Percentiles rank a stretch among this genome's conserved stretches.
Evolutionary conservation across 2,329 filamentous ascomycete genomes (phyloP).

Genomic region (Cryphonectria carpinicola): DNA sequence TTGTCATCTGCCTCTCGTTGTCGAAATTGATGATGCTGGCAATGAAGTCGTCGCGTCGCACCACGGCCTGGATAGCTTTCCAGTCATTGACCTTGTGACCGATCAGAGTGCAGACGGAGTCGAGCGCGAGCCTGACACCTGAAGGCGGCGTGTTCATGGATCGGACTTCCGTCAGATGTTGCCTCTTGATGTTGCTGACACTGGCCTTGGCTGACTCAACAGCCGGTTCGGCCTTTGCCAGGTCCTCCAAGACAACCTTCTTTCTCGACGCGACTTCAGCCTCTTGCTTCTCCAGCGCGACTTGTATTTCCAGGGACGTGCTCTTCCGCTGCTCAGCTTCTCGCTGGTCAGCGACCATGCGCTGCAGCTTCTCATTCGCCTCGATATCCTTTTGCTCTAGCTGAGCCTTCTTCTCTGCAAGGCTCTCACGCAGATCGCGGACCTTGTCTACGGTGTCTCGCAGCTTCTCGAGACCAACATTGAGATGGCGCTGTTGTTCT

Average conservation of each 20-base stretch:
- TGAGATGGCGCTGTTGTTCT: constrained; percentile 97
- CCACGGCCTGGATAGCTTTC: constrained; percentile 87
- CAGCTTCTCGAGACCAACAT: constrained; percentile 96
- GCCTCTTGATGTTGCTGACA: constrained; percentile 97
- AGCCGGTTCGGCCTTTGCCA: constrained; percentile 90
- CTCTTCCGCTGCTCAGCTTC: constrained; percentile 92
- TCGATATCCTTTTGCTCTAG: constrained; percentile 92
- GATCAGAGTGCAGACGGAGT: constrained; percentile 94
- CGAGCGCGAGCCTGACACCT: constrained; percentile 88
- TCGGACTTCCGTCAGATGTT: constrained; percentile 95
- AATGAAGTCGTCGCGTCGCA: constrained; percentile 95
- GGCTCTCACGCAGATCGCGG: constrained; percentile 82
- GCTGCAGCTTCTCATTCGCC: constrained; percentile 95
- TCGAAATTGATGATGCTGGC: constrained; percentile 97
- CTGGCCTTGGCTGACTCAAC: constrained; percentile 92
- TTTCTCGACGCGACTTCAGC: constrained; percentile 80
- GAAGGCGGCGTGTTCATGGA: constrained; percentile 93
- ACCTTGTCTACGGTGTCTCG: constrained; percentile 98
- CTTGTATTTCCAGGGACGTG: constrained; percentile 86
- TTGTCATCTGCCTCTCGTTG: constrained; percentile 94
- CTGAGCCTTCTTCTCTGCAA: constrained; percentile 93
- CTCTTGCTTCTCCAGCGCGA: constrained; percentile 85
- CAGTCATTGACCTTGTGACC: constrained; percentile 89
- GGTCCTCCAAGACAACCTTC: constrained; percentile 83
- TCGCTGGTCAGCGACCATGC: constrained; percentile 94